phyloP scores from a whole-genome alignment of 2,329 filamentous ascomycete genomes.

The Curvularia sp. region DNA sequence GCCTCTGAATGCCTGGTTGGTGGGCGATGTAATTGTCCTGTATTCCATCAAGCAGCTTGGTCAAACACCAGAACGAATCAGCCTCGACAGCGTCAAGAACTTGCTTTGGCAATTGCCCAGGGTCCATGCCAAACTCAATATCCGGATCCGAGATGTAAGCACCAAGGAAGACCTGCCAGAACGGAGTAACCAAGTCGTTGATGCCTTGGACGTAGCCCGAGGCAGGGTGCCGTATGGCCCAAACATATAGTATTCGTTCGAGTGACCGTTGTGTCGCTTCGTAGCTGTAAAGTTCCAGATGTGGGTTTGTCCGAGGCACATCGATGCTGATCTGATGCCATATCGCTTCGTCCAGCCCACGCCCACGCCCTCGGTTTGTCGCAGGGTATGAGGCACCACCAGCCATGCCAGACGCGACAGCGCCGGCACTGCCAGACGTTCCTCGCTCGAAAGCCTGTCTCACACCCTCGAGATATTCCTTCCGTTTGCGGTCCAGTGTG shows the following conservation, averaged over 20 bases:
- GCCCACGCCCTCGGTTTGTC: constrained; percentile 66
- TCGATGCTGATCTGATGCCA: constrained; percentile 99
- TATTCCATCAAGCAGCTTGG: constrained; percentile 96
- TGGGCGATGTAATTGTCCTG: constrained; percentile 99
- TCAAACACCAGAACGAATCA: constrained; percentile 97
- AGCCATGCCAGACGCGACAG: constrained; percentile 62
- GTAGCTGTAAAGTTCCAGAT: constrained; percentile 92
- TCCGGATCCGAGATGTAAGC: constrained; percentile 94
- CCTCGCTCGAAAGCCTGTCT: constrained; percentile 68
- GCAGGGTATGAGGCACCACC: constrained; percentile 53
- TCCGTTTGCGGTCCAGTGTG: constrained; percentile 90
- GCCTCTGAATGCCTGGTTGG: constrained; percentile 93
- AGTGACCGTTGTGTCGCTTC: constrained; percentile 94
- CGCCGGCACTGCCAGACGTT: constrained; percentile 50
- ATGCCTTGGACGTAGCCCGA: constrained; percentile 99
- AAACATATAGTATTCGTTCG: constrained; percentile 94
- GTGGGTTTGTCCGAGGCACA: constrained; percentile 93
- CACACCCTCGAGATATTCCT: constrained; percentile 95
- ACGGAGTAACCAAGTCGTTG: constrained; percentile 96
- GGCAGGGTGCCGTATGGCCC: constrained; percentile 96
- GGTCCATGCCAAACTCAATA: constrained; percentile 94
- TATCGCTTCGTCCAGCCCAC: constrained; percentile 92
- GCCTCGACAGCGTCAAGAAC: constrained; percentile 97
- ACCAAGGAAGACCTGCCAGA: constrained; percentile 96
- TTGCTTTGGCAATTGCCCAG: constrained; percentile 85